phyloP scores from a whole-genome alignment of 331 rosid genomes.

The Stylosanthes scabra region DNA sequence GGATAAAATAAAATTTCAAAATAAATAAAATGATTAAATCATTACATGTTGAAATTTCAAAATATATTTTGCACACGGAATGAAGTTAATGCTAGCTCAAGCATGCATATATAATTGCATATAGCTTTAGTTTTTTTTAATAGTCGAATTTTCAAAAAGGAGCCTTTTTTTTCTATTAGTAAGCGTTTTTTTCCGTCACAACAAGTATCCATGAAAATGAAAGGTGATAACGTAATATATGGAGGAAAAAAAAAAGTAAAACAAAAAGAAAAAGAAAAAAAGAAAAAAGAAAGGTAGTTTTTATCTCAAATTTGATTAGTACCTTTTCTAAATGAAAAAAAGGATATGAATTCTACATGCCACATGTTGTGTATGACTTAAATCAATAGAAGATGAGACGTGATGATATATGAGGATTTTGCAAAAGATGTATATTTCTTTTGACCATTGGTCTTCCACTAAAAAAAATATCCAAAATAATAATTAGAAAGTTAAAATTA shows the following conservation, averaged over 20 bases:
- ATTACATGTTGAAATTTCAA: neutral
- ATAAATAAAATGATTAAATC: too few species aligned
- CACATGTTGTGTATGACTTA: constrained; percentile 28
- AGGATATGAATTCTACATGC: constrained; percentile 16
- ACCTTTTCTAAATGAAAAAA: constrained; percentile 13
- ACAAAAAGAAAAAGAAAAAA: neutral
- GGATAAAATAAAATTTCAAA: too few species aligned
- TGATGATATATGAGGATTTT: constrained; percentile 23
- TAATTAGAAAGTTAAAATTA: constrained; percentile 27
- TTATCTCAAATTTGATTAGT: neutral
- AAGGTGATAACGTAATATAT: constrained; percentile 25
- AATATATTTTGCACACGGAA: neutral
- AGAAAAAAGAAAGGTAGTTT: constrained; percentile 1
- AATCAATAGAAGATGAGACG: constrained; percentile 19
- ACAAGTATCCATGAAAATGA: constrained; percentile 32
- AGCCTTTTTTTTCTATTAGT: neutral
- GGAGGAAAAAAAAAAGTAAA: neutral
- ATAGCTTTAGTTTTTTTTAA: neutral
- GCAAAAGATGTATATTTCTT: constrained; percentile 30
- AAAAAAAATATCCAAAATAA: constrained; percentile 40
- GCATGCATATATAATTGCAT: neutral
- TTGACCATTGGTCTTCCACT: constrained; percentile 68
- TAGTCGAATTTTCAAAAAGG: neutral
- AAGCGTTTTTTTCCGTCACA: neutral
- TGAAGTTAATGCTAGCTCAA: neutral